Conservation (phyloP, 1,284 basidiomycete species). For the Cutaneotrichosporon sp. region DNA sequence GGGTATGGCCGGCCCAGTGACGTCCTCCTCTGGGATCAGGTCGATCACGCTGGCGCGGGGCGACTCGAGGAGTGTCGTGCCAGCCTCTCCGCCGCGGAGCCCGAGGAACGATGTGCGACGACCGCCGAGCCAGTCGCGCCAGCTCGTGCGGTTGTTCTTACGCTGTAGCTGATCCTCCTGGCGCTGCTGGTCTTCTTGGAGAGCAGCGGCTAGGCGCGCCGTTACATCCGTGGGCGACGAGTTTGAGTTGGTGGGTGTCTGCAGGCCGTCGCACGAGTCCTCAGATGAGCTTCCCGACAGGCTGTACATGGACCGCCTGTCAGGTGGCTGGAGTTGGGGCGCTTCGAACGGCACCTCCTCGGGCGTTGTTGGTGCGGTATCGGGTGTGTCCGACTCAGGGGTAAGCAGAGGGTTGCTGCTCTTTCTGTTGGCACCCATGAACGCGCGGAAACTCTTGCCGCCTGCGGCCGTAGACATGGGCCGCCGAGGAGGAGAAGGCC, state of each 20-base stretch:
- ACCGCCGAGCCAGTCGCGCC: conserved; percentile 25
- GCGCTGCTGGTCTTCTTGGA: conserved; percentile 14
- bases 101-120: conserved; percentile 23
- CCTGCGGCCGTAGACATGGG: neutral
- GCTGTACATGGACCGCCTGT: conserved; percentile 30
- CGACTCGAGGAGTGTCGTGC: conserved; percentile 17
- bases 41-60: conserved; percentile 18
- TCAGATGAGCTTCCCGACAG: conserved; percentile 32
- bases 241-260: conserved; percentile 35
- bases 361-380: conserved; percentile 9
- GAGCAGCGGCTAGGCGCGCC: conserved; percentile 16
- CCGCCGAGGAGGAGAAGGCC: neutral
- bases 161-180: conserved; percentile 12
- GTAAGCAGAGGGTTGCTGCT: neutral
- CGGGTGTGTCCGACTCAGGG: neutral
- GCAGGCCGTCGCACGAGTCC: conserved; percentile 36
- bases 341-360: neutral
- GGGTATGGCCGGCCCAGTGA: neutral
- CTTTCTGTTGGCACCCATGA: conserved; percentile 15
- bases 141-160: conserved; percentile 15
- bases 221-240: conserved; percentile 23
- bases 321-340: neutral
- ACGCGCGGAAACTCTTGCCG: conserved; percentile 9
- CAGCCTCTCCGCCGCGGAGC: conserved; percentile 14
- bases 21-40: conserved; percentile 8